These are phyloP conservation scores for Teratosphaeria destructans DNA, from an alignment of 2,329 filamentous ascomycete genomes.

Conservation along the genomic window DNA sequence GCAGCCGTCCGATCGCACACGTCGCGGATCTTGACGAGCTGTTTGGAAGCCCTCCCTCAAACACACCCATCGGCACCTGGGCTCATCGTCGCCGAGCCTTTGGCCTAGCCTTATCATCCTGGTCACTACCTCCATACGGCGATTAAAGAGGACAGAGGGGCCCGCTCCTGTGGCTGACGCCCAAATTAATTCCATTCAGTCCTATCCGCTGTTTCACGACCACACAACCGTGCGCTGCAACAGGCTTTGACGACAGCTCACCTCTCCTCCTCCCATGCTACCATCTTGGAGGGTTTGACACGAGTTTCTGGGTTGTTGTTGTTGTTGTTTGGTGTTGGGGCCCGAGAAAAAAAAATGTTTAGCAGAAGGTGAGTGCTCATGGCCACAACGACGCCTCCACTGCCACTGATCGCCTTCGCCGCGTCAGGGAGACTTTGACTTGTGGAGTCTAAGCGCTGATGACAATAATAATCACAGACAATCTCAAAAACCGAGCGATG, in stretches of 20 bases:
- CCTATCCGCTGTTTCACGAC: not conserved
- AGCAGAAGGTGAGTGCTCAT: not conserved
- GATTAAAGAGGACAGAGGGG: not conserved
- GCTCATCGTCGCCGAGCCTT: not conserved
- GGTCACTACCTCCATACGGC: not conserved
- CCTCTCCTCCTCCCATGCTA: not conserved
- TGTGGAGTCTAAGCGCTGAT: not conserved
- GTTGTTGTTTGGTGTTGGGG: not conserved
- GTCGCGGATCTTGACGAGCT: not conserved
- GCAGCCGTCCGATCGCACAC: not conserved
- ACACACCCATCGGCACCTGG: not conserved
- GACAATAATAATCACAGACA: constrained; percentile 29
- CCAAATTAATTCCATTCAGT: not conserved
- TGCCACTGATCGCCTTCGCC: not conserved
- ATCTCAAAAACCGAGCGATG: constrained; percentile 76
- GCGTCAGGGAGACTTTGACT: not conserved
- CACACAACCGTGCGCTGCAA: not conserved
- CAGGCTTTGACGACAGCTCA: not conserved
- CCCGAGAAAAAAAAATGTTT: not conserved
- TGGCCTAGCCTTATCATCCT: not conserved
- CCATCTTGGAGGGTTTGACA: not conserved
- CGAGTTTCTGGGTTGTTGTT: not conserved
- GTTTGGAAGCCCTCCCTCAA: not conserved
- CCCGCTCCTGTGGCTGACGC: not conserved
- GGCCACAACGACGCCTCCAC: not conserved